These are phyloP conservation scores for Paramecium tetraurelia DNA, from an alignment of 73 alveolate species.

Conservation along the genomic window DNA sequence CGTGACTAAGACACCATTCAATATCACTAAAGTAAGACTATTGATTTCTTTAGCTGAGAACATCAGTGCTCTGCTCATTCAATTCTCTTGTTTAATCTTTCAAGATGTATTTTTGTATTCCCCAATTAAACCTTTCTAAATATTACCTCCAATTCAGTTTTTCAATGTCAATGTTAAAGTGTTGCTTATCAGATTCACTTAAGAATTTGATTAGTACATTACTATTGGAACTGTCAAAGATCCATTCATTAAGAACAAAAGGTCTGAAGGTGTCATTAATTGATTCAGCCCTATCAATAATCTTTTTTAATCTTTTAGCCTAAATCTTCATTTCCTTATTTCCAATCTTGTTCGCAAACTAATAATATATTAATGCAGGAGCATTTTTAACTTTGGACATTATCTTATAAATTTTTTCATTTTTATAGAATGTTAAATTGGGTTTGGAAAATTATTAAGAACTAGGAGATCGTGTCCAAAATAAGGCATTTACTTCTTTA, in stretches of 20 bases:
- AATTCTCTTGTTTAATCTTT: constrained; percentile 79
- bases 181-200: constrained; percentile 60
- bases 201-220: constrained; percentile 29
- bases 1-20: constrained; percentile 66
- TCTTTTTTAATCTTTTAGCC: constrained; percentile 66
- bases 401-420: constrained; percentile 34
- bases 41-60: constrained; percentile 52
- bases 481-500: constrained; percentile 43
- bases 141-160: constrained; percentile 77
- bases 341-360: constrained; percentile 63
- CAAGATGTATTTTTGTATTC: constrained; percentile 76
- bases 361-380: constrained; percentile 66
- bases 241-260: constrained; percentile 79
- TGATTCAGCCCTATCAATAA: constrained; percentile 69
- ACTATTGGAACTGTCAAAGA: constrained; percentile 69
- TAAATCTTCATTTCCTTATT: constrained; percentile 64
- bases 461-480: constrained; percentile 67
- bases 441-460: constrained; percentile 64
- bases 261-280: constrained; percentile 66
- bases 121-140: constrained; percentile 76
- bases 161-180: constrained; percentile 72
- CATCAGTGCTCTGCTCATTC: constrained; percentile 63
- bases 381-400: constrained; percentile 55
- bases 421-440: constrained; percentile 41
- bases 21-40: constrained; percentile 70